phyloP scores from a whole-genome alignment of 75 land plant genomes.

The Gnetum montanum region DNA sequence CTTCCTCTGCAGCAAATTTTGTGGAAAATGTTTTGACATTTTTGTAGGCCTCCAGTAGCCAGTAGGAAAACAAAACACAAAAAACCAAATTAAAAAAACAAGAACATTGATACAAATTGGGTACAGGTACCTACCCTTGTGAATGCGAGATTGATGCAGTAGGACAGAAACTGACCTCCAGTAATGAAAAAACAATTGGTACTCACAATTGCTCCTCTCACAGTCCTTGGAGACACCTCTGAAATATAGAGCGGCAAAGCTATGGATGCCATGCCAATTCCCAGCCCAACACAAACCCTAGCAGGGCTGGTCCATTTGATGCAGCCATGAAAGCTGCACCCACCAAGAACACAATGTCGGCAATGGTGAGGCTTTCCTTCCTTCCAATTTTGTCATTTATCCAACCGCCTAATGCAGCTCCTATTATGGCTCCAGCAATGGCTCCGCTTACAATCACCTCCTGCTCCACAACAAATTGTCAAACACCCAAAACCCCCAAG shows the following conservation, averaged over 20 bases:
- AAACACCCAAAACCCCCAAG: too few relatives aligned
- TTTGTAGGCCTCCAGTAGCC: too few relatives aligned
- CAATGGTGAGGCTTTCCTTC: conserved; percentile 28
- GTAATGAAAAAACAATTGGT: conserved; percentile 78
- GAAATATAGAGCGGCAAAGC: conserved; percentile 86
- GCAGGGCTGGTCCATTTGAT: conserved; percentile 38
- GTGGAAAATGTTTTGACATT: too few relatives aligned
- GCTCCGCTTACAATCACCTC: conserved; percentile 86
- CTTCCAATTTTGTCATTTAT: conserved; percentile 56
- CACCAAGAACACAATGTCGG: conserved; percentile 55
- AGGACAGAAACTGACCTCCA: conserved; percentile 75
- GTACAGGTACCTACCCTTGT: too few relatives aligned
- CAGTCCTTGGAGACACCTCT: conserved; percentile 71
- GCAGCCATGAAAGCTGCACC: conserved; percentile 80
- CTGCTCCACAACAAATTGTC: too few relatives aligned
- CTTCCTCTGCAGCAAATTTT: too few relatives aligned
- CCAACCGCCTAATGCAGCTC: conserved; percentile 80
- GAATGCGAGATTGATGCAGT: conserved; percentile 70
- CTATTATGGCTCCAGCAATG: conserved; percentile 75
- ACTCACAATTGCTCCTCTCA: conserved; percentile 80
- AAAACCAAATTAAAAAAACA: too few relatives aligned
- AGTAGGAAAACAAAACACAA: too few relatives aligned
- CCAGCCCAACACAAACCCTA: conserved; percentile 64
- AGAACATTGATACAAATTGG: too few relatives aligned
- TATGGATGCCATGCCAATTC: conserved; percentile 88